phyloP scores from a whole-genome alignment of 2,329 filamentous ascomycete genomes.

The Hyphodiscus sp. region DNA sequence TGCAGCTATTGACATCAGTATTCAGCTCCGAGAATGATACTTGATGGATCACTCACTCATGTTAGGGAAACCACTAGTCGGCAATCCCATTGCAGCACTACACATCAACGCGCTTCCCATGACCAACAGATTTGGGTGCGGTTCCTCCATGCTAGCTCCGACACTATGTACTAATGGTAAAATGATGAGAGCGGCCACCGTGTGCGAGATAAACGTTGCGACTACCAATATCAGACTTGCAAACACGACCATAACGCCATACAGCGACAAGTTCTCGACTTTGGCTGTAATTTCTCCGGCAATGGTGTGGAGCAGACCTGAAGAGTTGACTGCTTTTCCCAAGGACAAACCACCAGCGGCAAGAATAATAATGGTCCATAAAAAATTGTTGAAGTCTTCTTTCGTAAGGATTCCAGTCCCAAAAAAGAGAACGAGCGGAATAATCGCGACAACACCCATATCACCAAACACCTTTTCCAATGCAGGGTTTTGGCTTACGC shows the following conservation, averaged over 20 bases:
- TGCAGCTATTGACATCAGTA: constrained; percentile 54
- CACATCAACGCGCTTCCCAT: constrained; percentile 97
- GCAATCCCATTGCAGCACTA: constrained; percentile 92
- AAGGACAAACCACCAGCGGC: constrained; percentile 88
- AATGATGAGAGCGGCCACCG: constrained; percentile 91
- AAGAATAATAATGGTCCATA: constrained; percentile 99
- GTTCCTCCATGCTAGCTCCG: constrained; percentile 76
- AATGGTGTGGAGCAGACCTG: constrained; percentile 83
- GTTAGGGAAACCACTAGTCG: constrained; percentile 94
- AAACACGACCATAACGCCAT: constrained; percentile 82
- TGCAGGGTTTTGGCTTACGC: constrained; percentile 69
- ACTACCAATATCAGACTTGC: constrained; percentile 79
- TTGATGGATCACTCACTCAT: constrained; percentile 74
- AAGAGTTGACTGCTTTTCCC: constrained; percentile 90
- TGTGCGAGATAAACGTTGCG: constrained; percentile 96
- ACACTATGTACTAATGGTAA: constrained; percentile 85
- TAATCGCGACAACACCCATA: constrained; percentile 97
- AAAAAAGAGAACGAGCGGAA: constrained; percentile 93
- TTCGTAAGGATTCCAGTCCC: constrained; percentile 94
- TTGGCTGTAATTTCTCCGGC: constrained; percentile 66
- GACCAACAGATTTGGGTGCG: constrained; percentile 88
- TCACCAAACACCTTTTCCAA: constrained; percentile 86
- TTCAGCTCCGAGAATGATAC: constrained; percentile 2
- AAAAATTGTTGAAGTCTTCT: constrained; percentile 99
- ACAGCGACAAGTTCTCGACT: constrained; percentile 75